Evolutionary conservation across 345 rosid species (phyloP).

Genomic region (Brassica napus): DNA sequence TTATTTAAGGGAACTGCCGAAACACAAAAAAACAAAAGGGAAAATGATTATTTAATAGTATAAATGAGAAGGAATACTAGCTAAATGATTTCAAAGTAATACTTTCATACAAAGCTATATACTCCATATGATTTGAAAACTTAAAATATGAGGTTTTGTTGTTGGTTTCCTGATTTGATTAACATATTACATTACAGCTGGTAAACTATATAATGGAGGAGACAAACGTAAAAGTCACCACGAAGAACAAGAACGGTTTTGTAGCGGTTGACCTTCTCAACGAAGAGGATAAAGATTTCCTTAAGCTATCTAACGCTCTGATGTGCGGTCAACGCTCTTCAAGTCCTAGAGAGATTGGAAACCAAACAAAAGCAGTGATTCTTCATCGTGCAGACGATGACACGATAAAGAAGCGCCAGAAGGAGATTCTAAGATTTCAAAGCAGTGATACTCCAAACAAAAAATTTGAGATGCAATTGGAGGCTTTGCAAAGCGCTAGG

Average conservation of each 20-base stretch:
- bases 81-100: not conserved
- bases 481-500: conserved; percentile 23
- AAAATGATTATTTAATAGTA: not conserved
- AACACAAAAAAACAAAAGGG: not conserved
- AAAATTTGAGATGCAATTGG: not conserved
- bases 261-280: conserved; percentile 22
- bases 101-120: not conserved
- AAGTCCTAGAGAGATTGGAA: not conserved
- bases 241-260: conserved; percentile 24
- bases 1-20: not conserved
- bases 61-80: not conserved
- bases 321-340: not conserved
- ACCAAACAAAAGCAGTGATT: too few relatives aligned
- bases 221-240: not conserved
- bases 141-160: not conserved
- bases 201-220: conserved; percentile 2
- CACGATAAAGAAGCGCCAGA: not conserved
- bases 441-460: not conserved
- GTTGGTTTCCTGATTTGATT: not conserved
- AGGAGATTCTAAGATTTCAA: conserved; percentile 2
- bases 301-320: not conserved
- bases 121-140: not conserved
- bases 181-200: conserved; percentile 1
- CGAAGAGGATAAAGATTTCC: conserved; percentile 6
- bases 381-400: not conserved